Conservation (phyloP, 176 grass and related monocot species). For the Hyparrhenia diplandra region DNA sequence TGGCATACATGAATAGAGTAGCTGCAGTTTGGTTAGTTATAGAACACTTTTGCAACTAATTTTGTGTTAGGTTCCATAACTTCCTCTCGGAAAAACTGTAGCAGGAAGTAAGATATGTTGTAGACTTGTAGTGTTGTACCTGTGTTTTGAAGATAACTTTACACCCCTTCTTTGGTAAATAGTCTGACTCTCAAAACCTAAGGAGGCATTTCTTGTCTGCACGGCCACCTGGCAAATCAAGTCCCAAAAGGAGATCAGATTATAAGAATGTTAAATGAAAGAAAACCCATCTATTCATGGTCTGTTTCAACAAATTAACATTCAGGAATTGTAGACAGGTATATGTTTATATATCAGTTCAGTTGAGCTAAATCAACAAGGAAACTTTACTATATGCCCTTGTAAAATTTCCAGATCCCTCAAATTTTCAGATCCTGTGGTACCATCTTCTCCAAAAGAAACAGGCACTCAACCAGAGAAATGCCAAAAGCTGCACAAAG, state of each 20-base stretch:
- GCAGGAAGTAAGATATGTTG: not conserved
- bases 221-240: conserved; percentile 47
- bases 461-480: not conserved
- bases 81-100: not conserved
- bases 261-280: conserved; percentile 13
- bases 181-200: conserved; percentile 68
- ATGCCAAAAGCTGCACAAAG: not conserved
- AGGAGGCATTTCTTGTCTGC: conserved; percentile 72
- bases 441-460: not conserved
- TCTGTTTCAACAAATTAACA: not conserved
- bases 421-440: not conserved
- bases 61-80: conserved; percentile 10
- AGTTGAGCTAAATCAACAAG: not conserved
- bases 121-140: no score
- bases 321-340: not conserved
- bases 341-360: not conserved
- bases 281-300: not conserved
- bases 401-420: not conserved
- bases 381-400: not conserved
- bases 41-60: conserved; percentile 8
- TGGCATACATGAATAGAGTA: no score
- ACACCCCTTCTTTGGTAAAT: conserved; percentile 74
- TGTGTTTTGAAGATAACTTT: conserved; percentile 53
- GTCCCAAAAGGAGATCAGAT: conserved; percentile 15
- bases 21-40: not conserved